Evolutionary conservation across 495 filamentous ascomycete species (phyloP), one percentile per base, ranked within the genome.

Genomic region (Lophiostoma macrostomum): DNA sequence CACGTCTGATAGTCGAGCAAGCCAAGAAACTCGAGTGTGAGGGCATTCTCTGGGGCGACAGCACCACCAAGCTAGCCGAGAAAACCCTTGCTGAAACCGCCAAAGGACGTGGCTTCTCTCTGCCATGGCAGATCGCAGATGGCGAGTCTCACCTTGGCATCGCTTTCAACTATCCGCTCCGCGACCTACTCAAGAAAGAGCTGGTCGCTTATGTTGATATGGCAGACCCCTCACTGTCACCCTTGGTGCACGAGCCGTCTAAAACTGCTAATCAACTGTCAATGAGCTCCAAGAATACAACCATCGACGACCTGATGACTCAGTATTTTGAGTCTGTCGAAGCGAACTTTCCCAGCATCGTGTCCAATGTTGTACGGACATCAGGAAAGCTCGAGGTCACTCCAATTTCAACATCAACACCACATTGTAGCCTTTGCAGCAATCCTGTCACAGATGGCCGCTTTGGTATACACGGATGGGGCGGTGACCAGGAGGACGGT

Each of bases 281-380:
- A 1, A 59, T 60, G 16, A 66, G 54, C 34, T 61, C 60, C 19
- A 71, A 67, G 64, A 83, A 87, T 56, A 77, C 86, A 16, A 94
- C 88, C 11, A 95, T 98, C 58, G 91, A 97, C 61, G 84, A 87
- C 53, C 78, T 98, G 38, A 90, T 98, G 83, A 70, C 74, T 38
- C 82, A 90, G 35, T 98, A 95, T 64, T 93, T 98, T 61, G 76
- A 79, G 41, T 87, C 83, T 5, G 90, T 95, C 20, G 94, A 96
- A 66, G 78, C 80, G 49, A 87, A 85, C 40, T 97, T 91, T 67
- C 91, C 91, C 8, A 87, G 84, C 47, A 87, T 97, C 22, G 93
- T 98, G 56, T 83, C 89, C 13, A 98, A 98, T 64, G 93, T 97
- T 8, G 88, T 95, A 4, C 79, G 87, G 52, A 98, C 90, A 24